These are phyloP conservation scores for Ascochyta pisi DNA, from an alignment of 2,329 filamentous ascomycete genomes.

Conservation along the genomic window DNA sequence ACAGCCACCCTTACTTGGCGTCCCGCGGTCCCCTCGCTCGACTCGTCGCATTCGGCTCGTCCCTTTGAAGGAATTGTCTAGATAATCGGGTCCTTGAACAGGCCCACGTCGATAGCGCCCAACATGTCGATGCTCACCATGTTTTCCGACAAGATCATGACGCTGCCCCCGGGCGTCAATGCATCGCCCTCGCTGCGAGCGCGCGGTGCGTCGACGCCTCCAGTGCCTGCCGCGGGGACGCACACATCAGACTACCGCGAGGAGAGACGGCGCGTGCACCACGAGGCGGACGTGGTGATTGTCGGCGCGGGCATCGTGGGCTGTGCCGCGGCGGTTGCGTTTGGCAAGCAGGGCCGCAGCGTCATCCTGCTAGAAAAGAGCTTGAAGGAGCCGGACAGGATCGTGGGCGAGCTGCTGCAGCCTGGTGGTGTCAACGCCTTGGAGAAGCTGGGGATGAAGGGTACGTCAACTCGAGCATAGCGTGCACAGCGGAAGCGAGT, in stretches of 20 bases:
- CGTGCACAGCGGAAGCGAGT: neutral
- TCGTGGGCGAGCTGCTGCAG: slow-evolving; percentile 94
- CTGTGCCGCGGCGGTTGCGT: slow-evolving; percentile 81
- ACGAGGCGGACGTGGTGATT: slow-evolving; percentile 82
- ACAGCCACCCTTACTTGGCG: neutral
- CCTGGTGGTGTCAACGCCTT: slow-evolving; percentile 87
- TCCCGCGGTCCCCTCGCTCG: neutral
- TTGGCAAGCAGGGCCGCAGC: slow-evolving; percentile 88
- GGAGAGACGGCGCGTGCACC: slow-evolving; percentile 60
- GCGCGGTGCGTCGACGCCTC: slow-evolving; percentile 22
- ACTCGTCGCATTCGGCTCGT: neutral
- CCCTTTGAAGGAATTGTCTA: neutral
- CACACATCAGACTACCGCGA: slow-evolving; percentile 42
- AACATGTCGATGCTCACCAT: slow-evolving; percentile 35
- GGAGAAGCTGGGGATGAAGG: slow-evolving; percentile 75
- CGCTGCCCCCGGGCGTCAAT: slow-evolving; percentile 32
- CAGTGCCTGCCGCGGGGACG: slow-evolving; percentile 20
- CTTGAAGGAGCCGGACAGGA: slow-evolving; percentile 91
- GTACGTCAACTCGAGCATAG: slow-evolving; percentile 20
- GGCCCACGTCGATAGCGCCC: slow-evolving; percentile 17
- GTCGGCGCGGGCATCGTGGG: slow-evolving; percentile 92
- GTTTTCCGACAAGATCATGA: slow-evolving; percentile 33
- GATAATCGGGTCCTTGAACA: slow-evolving; percentile 18
- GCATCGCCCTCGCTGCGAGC: slow-evolving; percentile 18
- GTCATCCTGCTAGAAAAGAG: slow-evolving; percentile 89